Percentiles rank a stretch among this genome's conserved stretches.
Evolutionary conservation across 306 rosid species (phyloP).

Genomic region (Prunus salicina): DNA sequence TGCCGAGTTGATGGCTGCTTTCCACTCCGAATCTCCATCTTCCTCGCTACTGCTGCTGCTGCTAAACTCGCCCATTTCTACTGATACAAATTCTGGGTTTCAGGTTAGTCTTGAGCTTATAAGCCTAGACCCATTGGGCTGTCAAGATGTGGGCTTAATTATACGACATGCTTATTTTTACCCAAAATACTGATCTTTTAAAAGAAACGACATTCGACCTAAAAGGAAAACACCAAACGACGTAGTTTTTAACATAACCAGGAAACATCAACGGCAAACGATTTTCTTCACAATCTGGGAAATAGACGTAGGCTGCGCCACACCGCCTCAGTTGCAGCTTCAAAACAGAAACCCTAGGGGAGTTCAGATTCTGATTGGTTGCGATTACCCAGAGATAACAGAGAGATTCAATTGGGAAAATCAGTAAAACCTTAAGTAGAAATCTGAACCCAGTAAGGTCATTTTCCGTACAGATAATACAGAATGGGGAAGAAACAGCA

Average conservation of each 20-base stretch:
- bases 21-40: constrained; percentile 84
- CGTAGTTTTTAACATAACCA: neutral
- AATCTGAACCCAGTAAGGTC: neutral
- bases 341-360: neutral
- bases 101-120: neutral
- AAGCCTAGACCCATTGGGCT: neutral
- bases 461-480: neutral
- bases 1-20: constrained; percentile 61
- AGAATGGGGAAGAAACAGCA: constrained; percentile 96
- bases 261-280: neutral
- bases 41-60: constrained; percentile 75
- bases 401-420: neutral
- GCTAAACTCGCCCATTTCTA: constrained; percentile 22
- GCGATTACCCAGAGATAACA: neutral
- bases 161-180: no score
- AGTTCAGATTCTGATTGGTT: neutral
- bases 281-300: neutral
- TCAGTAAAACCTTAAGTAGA: neutral
- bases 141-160: no score
- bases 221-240: no score
- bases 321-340: neutral
- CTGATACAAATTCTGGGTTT: neutral
- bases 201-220: neutral
- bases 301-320: neutral
- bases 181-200: no score